A percentile compares a stretch with the other conserved stretches of the same genome.
Conservation (phyloP, 768 basidiomycete species). For the Tricholoma sp. region DNA sequence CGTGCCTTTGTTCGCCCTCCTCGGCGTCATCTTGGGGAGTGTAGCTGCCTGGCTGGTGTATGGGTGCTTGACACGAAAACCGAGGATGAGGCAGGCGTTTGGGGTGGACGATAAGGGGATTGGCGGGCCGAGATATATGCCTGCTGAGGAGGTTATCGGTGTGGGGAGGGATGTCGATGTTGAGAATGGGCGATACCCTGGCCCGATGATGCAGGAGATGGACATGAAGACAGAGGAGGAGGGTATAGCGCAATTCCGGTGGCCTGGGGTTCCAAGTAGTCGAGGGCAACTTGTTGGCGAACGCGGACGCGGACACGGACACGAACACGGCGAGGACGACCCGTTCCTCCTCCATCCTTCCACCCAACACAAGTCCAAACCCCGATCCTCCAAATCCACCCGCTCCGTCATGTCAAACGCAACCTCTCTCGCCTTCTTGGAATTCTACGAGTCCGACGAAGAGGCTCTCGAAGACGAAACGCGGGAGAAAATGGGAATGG, state of each 20-base stretch:
- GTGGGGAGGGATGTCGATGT: neutral
- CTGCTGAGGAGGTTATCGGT: conserved; percentile 7
- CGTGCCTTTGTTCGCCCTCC: conserved; percentile 25
- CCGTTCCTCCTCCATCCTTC: conserved; percentile 21
- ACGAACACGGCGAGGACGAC: conserved; percentile 18
- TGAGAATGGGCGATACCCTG: conserved; percentile 10
- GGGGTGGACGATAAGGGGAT: conserved; percentile 7
- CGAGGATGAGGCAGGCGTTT: conserved; percentile 5
- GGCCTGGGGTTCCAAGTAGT: conserved; percentile 8
- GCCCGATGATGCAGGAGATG: conserved; percentile 2
- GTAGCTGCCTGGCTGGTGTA: conserved; percentile 31
- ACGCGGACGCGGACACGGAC: too few species aligned
- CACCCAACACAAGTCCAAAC: conserved; percentile 5
- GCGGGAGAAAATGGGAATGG: too few species aligned
- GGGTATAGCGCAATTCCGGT: conserved; percentile 3
- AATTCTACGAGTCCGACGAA: conserved; percentile 17
- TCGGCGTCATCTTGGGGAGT: conserved; percentile 27
- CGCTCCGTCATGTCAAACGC: conserved; percentile 11
- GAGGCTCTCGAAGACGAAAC: conserved; percentile 4
- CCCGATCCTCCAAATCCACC: conserved; percentile 9
- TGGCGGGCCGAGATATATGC: conserved; percentile 19
- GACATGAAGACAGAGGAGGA: conserved; percentile 9
- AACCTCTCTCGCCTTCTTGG: conserved; percentile 19
- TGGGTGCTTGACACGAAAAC: conserved; percentile 26
- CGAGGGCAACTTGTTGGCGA: neutral